Base-by-base conservation (phyloP, 164 flowering plant species). In the Vitis amurensis region DNA sequence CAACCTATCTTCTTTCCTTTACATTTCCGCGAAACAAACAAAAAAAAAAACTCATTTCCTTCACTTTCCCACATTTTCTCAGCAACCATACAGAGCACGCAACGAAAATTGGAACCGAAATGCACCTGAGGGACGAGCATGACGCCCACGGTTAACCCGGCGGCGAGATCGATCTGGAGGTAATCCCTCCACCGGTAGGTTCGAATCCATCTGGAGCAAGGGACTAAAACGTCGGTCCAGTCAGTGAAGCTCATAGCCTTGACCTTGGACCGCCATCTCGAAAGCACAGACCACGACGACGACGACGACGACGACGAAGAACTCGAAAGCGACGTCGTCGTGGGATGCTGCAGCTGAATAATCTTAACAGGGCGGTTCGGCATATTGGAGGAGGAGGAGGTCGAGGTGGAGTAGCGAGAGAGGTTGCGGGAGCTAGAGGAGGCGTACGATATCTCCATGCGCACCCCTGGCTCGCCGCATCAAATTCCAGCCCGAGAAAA, bases 111-210 rank as follows among this genome's bases (percentile, higher is more conserved):
- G 58, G 2, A 55, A 62, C 17, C 15, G 13, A 57, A 15, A 58
- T 4, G 31, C 3, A 95, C 99, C 99, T 95, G 99, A 29, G 99
- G 99, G 8, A 95, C 98, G 61, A 96, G 97, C 97, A 96, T 96
- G 78, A 96, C 71, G 3, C 99, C 97, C 71, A 96, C 92, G 60
- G 98, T 90, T 68, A 83, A 47, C 1, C 98, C 97, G 15, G 97
- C 91, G 82, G 87, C 81, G 77, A 95, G 88, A 83, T 95, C 99
- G 55, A 75, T 11, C 81, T 95, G 97, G 2, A 93, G 71, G 64
- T 88, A 90, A 73, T 93, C 98, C 15, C 91, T 76, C 91, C 89
- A 86, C 37, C 79, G 79, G 74, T 95, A 95, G 50, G 84, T 82
- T 10, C 91, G 73, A 66, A 93, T 93, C 99, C 99, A 96, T 15